Conservation (phyloP, 768 basidiomycete species). For the Lactifluus pinguis region DNA sequence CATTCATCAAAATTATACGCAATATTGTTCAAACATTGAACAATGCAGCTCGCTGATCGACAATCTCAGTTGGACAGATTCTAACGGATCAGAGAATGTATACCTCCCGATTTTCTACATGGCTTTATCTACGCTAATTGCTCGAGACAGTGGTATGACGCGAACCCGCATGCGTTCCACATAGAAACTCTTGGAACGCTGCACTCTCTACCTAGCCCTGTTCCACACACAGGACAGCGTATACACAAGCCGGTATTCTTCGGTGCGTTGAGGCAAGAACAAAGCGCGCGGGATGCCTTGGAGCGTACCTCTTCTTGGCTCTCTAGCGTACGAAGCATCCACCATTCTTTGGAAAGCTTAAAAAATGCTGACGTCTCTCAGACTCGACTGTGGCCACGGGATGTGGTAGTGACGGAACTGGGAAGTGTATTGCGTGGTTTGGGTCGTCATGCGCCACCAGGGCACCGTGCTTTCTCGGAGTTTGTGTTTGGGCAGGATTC, state of each 20-base stretch:
- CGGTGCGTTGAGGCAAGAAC: conserved; percentile 45
- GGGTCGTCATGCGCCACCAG: conserved; percentile 5
- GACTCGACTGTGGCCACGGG: conserved; percentile 11
- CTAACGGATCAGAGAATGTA: conserved; percentile 50
- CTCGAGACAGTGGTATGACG: conserved; percentile 45
- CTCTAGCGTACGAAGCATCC: conserved; percentile 22
- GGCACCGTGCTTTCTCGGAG: conserved; percentile 12
- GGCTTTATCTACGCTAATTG: background rate
- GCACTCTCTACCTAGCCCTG: conserved; percentile 83
- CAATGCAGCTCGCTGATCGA: conserved; percentile 64
- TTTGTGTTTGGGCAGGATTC: conserved; percentile 9
- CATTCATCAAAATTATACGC: conserved; percentile 88
- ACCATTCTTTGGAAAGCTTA: background rate
- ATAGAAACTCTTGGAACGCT: conserved; percentile 71
- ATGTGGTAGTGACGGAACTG: conserved; percentile 7
- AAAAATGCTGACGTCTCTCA: background rate
- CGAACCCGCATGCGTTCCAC: conserved; percentile 83
- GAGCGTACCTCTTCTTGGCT: conserved; percentile 54
- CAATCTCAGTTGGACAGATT: conserved; percentile 70
- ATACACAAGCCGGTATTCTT: conserved; percentile 85
- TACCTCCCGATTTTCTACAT: background rate
- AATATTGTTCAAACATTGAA: conserved; percentile 72
- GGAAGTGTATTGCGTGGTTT: conserved; percentile 8
- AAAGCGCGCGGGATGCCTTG: conserved; percentile 52
- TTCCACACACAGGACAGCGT: conserved; percentile 69